A percentile compares a stretch with the other conserved stretches of the same genome.
These are phyloP conservation scores for Blastomyces emzantsi DNA, from an alignment of 2,329 filamentous ascomycete genomes.

Conservation along the genomic window DNA sequence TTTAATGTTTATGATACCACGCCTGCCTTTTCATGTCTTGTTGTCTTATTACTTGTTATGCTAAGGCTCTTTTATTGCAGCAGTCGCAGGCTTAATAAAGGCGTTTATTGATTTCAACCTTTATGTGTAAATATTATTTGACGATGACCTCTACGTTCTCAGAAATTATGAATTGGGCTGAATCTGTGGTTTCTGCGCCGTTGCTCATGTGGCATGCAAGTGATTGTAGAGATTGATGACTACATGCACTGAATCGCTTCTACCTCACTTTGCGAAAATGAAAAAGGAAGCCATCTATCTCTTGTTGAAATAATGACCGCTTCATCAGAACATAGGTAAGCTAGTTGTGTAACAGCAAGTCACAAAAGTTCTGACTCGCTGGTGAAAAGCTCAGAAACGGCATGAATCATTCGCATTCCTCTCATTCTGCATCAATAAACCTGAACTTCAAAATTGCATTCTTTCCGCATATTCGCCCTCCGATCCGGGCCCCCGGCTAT, in stretches of 20 bases:
- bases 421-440: neutral
- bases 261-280: neutral
- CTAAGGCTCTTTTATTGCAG: neutral
- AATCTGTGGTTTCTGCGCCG: neutral
- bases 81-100: neutral
- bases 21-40: neutral
- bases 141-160: neutral
- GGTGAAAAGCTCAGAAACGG: neutral
- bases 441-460: neutral
- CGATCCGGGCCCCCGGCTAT: neutral
- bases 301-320: neutral
- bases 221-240: neutral
- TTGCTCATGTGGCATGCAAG: neutral
- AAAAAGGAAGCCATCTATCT: neutral
- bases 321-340: neutral
- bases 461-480: neutral
- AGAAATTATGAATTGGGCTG: neutral
- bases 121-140: neutral
- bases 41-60: neutral
- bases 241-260: neutral
- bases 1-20: slow-evolving; percentile 2
- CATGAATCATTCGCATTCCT: neutral
- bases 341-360: neutral
- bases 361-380: neutral
- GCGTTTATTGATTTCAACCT: neutral